A percentile compares a stretch with the other conserved stretches of the same genome.
Conservation (phyloP, 2,329 filamentous ascomycete species). For the Lasiodiplodia theobromae region DNA sequence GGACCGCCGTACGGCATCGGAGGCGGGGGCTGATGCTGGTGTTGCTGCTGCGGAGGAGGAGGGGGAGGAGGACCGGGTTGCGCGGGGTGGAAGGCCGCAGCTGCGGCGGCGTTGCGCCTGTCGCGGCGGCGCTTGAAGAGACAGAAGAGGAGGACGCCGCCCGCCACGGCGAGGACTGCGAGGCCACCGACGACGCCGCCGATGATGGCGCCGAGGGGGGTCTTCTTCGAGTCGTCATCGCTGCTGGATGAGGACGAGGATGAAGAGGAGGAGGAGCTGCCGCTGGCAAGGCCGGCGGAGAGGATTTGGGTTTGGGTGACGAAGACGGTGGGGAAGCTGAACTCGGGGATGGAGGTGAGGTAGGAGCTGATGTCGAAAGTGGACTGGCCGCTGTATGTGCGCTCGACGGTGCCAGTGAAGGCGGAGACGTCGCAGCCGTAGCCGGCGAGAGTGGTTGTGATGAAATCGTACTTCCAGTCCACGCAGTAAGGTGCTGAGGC, state of each 20-base stretch:
- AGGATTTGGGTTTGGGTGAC: conserved; percentile 20
- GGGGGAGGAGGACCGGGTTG: not conserved
- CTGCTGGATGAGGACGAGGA: not conserved
- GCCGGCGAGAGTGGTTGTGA: conserved; percentile 31
- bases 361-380: conserved; percentile 23
- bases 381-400: conserved; percentile 27
- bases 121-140: conserved; percentile 36
- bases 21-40: not conserved
- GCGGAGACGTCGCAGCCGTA: conserved; percentile 39
- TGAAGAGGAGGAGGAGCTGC: conserved; percentile 4
- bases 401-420: conserved; percentile 28
- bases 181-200: conserved; percentile 44
- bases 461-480: conserved; percentile 28
- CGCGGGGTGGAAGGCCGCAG: conserved; percentile 11
- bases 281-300: conserved; percentile 6
- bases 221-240: conserved; percentile 24
- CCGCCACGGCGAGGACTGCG: conserved; percentile 33
- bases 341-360: conserved; percentile 12
- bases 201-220: conserved; percentile 40
- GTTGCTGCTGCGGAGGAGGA: conserved; percentile 8
- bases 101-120: conserved; percentile 26
- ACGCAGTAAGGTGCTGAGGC: conserved; percentile 38
- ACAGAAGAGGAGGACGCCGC: conserved; percentile 37
- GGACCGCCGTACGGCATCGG: conserved; percentile 23
- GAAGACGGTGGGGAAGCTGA: conserved; percentile 19